These are phyloP conservation scores for Coffea humblotiana DNA, from an alignment of 305 asterid genomes.

Conservation along the genomic window DNA sequence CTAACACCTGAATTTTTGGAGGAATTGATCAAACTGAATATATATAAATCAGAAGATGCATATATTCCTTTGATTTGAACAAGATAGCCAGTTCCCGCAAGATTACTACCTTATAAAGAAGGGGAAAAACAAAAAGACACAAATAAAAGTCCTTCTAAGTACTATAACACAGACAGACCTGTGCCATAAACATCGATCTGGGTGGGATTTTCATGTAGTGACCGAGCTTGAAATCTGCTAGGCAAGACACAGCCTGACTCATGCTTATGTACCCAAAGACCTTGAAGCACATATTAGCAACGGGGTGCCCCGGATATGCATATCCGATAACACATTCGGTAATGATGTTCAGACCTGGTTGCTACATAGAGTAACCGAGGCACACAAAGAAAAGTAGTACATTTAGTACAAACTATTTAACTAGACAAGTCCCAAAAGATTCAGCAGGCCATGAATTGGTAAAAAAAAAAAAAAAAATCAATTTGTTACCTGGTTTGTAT, in stretches of 20 bases:
- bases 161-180: conserved; percentile 30
- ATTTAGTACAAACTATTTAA: too few relatives aligned
- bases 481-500: conserved; percentile 52
- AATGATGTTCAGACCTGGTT: conserved; percentile 50
- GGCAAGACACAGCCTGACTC: conserved; percentile 50
- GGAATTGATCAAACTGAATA: too few relatives aligned
- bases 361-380: background rate
- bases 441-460: background rate
- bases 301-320: conserved; percentile 51
- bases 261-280: conserved; percentile 65
- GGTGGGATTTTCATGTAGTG: conserved; percentile 81
- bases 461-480: too few relatives aligned
- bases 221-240: conserved; percentile 64
- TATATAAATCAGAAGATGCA: too few relatives aligned
- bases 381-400: too few relatives aligned
- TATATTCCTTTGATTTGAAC: too few relatives aligned
- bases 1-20: conserved; percentile 31
- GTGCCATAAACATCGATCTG: conserved; percentile 60
- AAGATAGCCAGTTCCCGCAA: too few relatives aligned
- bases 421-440: background rate
- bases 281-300: conserved; percentile 68
- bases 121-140: too few relatives aligned
- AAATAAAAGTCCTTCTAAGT: too few relatives aligned
- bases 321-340: conserved; percentile 60
- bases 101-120: too few relatives aligned